Evolutionary conservation across 192 early-diverging fungal genomes (phyloP).

Genomic region (Entophlyctis helioformis): DNA sequence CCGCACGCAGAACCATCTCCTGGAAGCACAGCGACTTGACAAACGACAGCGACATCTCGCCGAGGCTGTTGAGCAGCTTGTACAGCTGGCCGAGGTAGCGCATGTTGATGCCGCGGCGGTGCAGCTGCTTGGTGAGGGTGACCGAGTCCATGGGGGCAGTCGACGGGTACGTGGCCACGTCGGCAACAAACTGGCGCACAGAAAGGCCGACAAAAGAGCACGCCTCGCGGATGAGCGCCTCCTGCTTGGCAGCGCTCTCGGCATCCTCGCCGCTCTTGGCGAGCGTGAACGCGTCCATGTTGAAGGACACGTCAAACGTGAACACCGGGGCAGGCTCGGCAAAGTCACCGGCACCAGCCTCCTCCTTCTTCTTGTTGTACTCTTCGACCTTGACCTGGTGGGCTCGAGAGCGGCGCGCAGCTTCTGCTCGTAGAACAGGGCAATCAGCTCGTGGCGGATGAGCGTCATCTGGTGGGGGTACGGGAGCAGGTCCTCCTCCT

Average conservation of each 20-base stretch:
- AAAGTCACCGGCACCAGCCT: neutral
- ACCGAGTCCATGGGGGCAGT: conserved; percentile 64
- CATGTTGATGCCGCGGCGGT: conserved; percentile 95
- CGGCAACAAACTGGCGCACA: conserved; percentile 14
- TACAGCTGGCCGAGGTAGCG: conserved; percentile 80
- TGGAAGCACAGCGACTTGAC: conserved; percentile 54
- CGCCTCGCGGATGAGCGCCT: conserved; percentile 56
- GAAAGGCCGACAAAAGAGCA: conserved; percentile 65
- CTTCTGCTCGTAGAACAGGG: conserved; percentile 73
- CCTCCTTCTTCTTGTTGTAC: conserved; percentile 5
- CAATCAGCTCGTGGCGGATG: conserved; percentile 77
- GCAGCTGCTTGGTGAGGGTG: conserved; percentile 67
- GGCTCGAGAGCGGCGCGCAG: conserved; percentile 34
- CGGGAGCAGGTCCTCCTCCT: conserved; percentile 32
- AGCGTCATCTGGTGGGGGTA: conserved; percentile 84
- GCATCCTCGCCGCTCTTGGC: conserved; percentile 14
- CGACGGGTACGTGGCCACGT: conserved; percentile 14
- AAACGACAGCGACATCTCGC: conserved; percentile 39
- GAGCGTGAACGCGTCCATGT: conserved; percentile 46
- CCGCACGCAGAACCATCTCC: conserved; percentile 81
- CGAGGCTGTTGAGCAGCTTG: conserved; percentile 43
- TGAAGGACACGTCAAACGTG: conserved; percentile 40
- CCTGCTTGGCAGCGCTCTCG: conserved; percentile 24
- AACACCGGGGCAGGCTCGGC: conserved; percentile 4
- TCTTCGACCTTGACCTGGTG: neutral